Evolutionary conservation across 257 asterid genomes (phyloP).

Genomic region (Rauvolfia tetraphylla): DNA sequence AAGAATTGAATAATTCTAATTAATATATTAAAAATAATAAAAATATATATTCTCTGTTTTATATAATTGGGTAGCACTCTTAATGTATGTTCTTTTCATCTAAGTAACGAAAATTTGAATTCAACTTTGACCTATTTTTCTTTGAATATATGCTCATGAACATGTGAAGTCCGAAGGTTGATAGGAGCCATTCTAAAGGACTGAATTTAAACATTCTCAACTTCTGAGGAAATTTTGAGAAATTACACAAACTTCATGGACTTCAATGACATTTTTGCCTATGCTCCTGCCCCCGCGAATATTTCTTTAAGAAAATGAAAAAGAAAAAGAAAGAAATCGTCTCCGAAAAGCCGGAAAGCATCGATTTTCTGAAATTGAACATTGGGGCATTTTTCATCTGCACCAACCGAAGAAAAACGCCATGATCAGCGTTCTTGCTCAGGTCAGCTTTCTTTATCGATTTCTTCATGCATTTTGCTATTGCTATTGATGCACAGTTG

Average conservation of each 20-base stretch:
- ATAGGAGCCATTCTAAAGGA: too few species aligned
- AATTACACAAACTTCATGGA: background rate
- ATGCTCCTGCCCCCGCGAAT: too few species aligned
- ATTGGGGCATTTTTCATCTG: background rate
- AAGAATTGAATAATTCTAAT: too few species aligned
- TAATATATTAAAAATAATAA: too few species aligned
- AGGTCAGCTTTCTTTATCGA: slow-evolving; percentile 31
- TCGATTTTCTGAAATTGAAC: background rate
- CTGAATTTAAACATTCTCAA: background rate
- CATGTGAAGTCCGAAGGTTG: too few species aligned
- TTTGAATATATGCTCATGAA: too few species aligned
- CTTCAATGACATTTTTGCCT: background rate
- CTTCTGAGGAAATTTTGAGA: background rate
- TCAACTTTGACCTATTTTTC: too few species aligned
- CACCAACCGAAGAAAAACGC: background rate
- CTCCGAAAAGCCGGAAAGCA: background rate
- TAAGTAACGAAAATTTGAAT: too few species aligned
- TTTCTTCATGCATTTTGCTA: background rate
- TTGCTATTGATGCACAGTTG: background rate
- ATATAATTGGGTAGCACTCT: too few species aligned
- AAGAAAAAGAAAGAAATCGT: background rate
- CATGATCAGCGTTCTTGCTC: slow-evolving; percentile 87
- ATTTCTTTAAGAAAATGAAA: background rate
- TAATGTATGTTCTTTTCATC: too few species aligned
- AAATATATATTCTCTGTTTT: too few species aligned